Evolutionary conservation across 192 early-diverging fungal species (phyloP), one percentile per base, ranked within the genome.

Genomic region (Haplosporangium gracile): DNA sequence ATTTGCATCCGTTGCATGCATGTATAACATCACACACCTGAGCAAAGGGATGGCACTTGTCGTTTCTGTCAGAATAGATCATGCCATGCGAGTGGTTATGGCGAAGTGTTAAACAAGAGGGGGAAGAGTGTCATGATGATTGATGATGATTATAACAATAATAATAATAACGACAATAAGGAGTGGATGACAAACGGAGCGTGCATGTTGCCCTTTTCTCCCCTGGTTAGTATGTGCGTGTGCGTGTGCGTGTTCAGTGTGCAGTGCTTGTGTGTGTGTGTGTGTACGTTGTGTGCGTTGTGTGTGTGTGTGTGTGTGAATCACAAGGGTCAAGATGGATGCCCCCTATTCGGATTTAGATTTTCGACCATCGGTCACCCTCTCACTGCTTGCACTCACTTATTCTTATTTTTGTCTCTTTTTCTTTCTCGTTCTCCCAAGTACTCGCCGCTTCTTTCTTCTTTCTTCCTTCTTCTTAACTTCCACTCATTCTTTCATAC

Each of bases 381-480:
- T n/a, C 47, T 49, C 42, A 16, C 47, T 49, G 42, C 11, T 13
- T 15, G 43, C 36, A 16, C 24, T n/a, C 13, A 32, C 32, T 32
- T 3, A 43, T 43, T 32, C 39, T 40, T 29, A 76, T 78, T 78
- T 51, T 53, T 72, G n/a, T 39, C 40, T 36, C 65, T 26, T 72
- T 69, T 3, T 76, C 47, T 36, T 11, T 0, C 10, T 72, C 34
- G 15, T 6, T 36, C 32, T 36, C 29, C 60, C 10, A 38, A 24
- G n/a, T 29, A 57, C 39, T 45, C 43, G 11, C 11, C 43, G 13
- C 38, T 29, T 70, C 16, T 47, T 57, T 47, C 49, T 60, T 55
- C 42, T 38, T 75, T 18, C 42, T n/a, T 18, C 2, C 10, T 40
- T 45, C 47, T 34, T 40, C 49, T 18, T 36, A 10, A 20, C 18